Evolutionary conservation across 306 rosid species (phyloP), one percentile per base, ranked within the genome.

Genomic region (Lupinus albus): DNA sequence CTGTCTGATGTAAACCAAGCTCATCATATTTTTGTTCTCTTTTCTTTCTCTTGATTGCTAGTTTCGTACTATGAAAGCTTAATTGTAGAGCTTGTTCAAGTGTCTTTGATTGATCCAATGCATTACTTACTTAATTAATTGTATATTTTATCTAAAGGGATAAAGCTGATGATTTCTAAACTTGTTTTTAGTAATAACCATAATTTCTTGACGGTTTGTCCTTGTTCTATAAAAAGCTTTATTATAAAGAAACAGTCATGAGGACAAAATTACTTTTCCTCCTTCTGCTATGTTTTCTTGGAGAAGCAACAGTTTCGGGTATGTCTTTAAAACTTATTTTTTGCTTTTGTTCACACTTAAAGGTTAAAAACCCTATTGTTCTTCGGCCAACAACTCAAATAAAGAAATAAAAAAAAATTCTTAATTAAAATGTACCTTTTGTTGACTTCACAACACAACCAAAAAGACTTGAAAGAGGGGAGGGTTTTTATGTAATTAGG

Each of bases 401-500:
- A 7, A 30, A 32, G 2, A 12, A 54, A 45, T 12, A 8, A 45
- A 25, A 25, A 2, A 4, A 2, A 2, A 55, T 74, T 54, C 41
- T 53, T 54, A 44, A 39, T 8, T 4, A 53, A 38, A 32, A 53
- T 42, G 71, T 51, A 30, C 13, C 17, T 54, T 67, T 52, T 45
- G 49, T 45, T 45, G 16, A 45, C n/a, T 20, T 71, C 59, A 59
- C 57, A n/a, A 6, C 52, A 9, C 68, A 36, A 9, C 45, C 45
- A 61, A 61, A 14, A 7, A 25, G 25, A 10, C 46, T 47, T 9
- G 38, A 46, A 42, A 54, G 54, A 39, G 21, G 38, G 66, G 62
- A 59, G 62, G 30, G 15, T 33, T 25, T 76, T 67, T 75, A 46
- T 50, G 30, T 60, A 52, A 32, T 38, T 18, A 54, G 70, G 59